phyloP scores from a whole-genome alignment of 192 early-diverging fungal genomes.

The Entophlyctis luteolus region DNA sequence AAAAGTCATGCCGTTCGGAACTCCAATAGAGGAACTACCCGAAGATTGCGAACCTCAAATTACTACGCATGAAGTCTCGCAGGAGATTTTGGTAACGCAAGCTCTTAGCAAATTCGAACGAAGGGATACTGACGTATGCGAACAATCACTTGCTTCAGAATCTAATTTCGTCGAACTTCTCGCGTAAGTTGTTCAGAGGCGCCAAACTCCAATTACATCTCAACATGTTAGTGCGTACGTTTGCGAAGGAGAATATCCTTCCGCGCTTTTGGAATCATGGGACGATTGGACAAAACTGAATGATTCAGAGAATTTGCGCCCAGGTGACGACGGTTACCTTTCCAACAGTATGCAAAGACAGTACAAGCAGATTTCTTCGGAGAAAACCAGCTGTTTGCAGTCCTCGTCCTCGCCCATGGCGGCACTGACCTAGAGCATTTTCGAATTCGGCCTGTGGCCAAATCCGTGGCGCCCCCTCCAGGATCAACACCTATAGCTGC shows the following conservation, averaged over 20 bases:
- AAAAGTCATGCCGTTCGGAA: constrained; percentile 79
- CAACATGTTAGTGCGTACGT: constrained; percentile 58
- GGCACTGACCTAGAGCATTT: constrained; percentile 69
- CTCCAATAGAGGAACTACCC: constrained; percentile 6
- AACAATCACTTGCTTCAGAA: neutral
- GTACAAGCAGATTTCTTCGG: constrained; percentile 54
- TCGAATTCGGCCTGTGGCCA: constrained; percentile 13
- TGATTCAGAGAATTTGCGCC: constrained; percentile 69
- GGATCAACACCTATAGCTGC: neutral
- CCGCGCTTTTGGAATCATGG: constrained; percentile 65
- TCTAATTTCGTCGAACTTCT: constrained; percentile 29
- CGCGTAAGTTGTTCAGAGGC: constrained; percentile 14
- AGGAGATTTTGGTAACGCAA: constrained; percentile 60
- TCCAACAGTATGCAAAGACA: neutral
- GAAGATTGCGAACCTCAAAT: constrained; percentile 45
- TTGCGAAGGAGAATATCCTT: constrained; percentile 65
- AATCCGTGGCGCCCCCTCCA: neutral
- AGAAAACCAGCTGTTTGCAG: constrained; percentile 65
- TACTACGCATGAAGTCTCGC: constrained; percentile 53
- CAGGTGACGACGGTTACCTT: constrained; percentile 37
- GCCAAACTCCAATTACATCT: constrained; percentile 39
- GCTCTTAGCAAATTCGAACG: constrained; percentile 49
- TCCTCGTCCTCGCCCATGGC: constrained; percentile 69
- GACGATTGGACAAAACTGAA: constrained; percentile 60
- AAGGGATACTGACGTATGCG: constrained; percentile 28